These are phyloP conservation scores for Usnea hakonensis DNA, from an alignment of 495 filamentous ascomycete species.

Conservation along the genomic window DNA sequence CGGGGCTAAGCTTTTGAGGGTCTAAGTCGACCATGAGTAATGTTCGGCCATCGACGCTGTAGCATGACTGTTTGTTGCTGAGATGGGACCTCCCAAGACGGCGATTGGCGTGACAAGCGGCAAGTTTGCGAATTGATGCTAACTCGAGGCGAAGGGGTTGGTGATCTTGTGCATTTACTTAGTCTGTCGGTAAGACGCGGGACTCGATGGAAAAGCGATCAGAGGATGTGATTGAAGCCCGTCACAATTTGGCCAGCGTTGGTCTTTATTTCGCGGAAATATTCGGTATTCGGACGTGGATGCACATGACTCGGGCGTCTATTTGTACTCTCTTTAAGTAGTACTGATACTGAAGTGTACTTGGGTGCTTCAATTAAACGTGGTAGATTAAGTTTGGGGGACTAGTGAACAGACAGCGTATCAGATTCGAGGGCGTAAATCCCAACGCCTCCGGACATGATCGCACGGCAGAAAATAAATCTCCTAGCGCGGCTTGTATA, in stretches of 20 bases:
- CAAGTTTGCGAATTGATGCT: neutral
- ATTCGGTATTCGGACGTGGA: neutral
- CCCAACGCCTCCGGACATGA: neutral
- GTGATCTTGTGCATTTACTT: neutral
- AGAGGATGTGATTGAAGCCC: neutral
- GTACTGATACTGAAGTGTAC: too few species aligned
- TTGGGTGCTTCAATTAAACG: too few species aligned
- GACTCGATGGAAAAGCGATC: neutral
- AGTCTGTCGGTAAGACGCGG: neutral
- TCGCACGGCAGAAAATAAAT: neutral
- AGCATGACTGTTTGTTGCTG: neutral
- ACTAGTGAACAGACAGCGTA: neutral
- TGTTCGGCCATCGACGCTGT: neutral
- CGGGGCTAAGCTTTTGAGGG: constrained; percentile 71
- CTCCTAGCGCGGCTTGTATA: constrained; percentile 2
- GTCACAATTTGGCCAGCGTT: too few species aligned
- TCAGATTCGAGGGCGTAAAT: too few species aligned
- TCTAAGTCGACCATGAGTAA: constrained; percentile 26
- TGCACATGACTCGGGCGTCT: neutral
- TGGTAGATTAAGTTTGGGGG: neutral
- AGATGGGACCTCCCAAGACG: neutral
- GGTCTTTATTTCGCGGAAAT: neutral
- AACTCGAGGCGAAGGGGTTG: neutral
- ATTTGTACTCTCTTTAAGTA: neutral
- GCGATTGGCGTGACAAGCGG: neutral